Conservation (phyloP, 441 rosid genomes). For the Sinapis alba region DNA sequence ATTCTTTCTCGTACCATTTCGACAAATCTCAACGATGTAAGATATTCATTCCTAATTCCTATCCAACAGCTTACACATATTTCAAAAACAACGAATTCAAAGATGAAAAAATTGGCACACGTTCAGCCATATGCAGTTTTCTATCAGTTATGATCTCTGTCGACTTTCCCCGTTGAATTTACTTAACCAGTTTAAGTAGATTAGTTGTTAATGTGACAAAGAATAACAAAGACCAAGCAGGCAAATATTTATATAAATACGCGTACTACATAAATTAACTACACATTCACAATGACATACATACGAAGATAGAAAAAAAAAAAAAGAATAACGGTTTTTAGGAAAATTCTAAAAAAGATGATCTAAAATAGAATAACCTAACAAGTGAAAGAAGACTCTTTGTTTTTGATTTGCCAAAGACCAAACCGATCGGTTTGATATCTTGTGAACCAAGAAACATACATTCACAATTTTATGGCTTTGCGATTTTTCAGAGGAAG, state of each 20-base stretch:
- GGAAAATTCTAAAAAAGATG: neutral
- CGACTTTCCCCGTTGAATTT: neutral
- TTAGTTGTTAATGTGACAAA: neutral
- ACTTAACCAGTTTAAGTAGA: neutral
- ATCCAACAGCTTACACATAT: neutral
- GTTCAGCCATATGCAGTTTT: neutral
- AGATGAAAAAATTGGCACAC: neutral
- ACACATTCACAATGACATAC: conserved; percentile 25
- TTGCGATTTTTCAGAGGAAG: conserved; percentile 48
- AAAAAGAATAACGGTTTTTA: conserved; percentile 15
- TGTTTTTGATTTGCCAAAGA: neutral
- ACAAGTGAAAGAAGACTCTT: neutral
- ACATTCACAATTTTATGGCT: neutral
- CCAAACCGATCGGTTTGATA: neutral
- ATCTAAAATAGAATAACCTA: neutral
- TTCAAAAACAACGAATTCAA: neutral
- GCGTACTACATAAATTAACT: conserved; percentile 17
- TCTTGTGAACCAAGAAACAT: neutral
- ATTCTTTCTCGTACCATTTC: neutral
- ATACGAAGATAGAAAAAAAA: conserved; percentile 4
- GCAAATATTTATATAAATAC: conserved; percentile 15
- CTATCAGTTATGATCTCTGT: neutral
- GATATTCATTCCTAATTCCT: neutral
- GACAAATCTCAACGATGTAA: neutral
- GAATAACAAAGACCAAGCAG: neutral